Percentiles rank a stretch among this genome's conserved stretches.
These are phyloP conservation scores for Aspergillus niger DNA, from an alignment of 2,329 filamentous ascomycete species.

Conservation along the genomic window DNA sequence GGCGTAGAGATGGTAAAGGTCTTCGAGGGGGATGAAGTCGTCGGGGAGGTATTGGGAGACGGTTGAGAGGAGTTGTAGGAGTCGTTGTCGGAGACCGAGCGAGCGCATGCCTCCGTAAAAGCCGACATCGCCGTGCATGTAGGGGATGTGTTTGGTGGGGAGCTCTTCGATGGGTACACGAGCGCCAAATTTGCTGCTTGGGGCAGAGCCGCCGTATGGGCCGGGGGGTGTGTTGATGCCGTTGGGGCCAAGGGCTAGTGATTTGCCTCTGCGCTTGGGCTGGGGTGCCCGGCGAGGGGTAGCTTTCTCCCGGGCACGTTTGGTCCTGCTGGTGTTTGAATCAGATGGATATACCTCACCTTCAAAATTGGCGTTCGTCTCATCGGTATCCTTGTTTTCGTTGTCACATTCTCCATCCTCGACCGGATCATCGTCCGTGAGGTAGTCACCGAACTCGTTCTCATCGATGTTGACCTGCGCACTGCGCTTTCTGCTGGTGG, in stretches of 20 bases:
- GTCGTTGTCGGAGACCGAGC: conserved; percentile 48
- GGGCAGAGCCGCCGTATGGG: conserved; percentile 2
- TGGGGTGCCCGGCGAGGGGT: conserved; percentile 30
- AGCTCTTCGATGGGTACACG: conserved; percentile 3
- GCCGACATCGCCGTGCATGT: conserved; percentile 26
- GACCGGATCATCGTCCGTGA: conserved; percentile 30
- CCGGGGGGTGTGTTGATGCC: conserved; percentile 3
- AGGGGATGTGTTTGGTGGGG: conserved; percentile 12
- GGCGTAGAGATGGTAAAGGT: conserved; percentile 47
- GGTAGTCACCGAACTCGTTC: conserved; percentile 50
- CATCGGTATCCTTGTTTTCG: conserved; percentile 18
- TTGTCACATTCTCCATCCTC: conserved; percentile 38
- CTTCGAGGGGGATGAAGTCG: conserved; percentile 40
- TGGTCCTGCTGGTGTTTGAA: conserved; percentile 30
- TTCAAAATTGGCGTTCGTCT: background rate
- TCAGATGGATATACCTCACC: background rate
- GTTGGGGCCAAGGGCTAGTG: background rate
- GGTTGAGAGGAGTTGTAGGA: conserved; percentile 45
- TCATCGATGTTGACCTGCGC: conserved; percentile 49
- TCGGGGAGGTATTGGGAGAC: conserved; percentile 40
- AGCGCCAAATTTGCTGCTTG: background rate
- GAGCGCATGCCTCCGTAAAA: conserved; percentile 42
- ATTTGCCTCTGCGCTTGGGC: background rate
- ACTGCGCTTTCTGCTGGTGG: conserved; percentile 42
- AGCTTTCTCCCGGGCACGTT: conserved; percentile 22